Evolutionary conservation across 768 basidiomycete species (phyloP), one percentile per base, ranked within the genome.

Genomic region (Termitomyces eurrhizus): DNA sequence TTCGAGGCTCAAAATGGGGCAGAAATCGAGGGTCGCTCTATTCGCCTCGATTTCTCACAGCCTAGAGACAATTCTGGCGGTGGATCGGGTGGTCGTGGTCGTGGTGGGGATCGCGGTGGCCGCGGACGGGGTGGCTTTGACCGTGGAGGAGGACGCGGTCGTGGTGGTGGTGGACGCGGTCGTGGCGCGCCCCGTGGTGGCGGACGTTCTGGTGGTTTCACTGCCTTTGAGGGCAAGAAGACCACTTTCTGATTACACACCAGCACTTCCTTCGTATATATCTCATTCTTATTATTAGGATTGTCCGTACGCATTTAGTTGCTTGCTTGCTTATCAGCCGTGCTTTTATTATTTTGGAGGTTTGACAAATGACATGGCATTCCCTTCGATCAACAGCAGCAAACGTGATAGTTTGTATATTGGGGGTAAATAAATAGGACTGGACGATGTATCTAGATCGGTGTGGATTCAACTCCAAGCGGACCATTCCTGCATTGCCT

Each of bases 11-110:
- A 84, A 32, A 80, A 82, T 44, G 91, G 92, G 36, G 73, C 78
- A 59, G 92, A 95, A 61, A 80, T 97, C 53, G 90, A 87, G 36
- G 96, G 96, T 6, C 85, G 97, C 55, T 66, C 75, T 33, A 78
- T 96, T 62, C 83, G 96, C 56, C 74, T 98, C 49, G 95, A 98
- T 75, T 94, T 82, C 76, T 90, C 92, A 26, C 89, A 90, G 69
- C 93, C 93, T 12, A 78, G 92, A 67, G 90, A 92, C 54, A 55
- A 42, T 55, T 55, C n/a, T 41, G 60, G 65, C n/a, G 57, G 66
- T 46, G 70, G 76, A 48, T 26, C 2, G 13, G 69, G 75, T 33
- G 74, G 69, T 29, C 41, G 54, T 44, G 61, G 67, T 29, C 68
- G 76, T 26, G 72, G 73, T 32, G 66, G 66, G 12, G 66, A 68